phyloP scores from a whole-genome alignment of 176 grass and related monocot genomes.

The Chrysopogon serrulatus region DNA sequence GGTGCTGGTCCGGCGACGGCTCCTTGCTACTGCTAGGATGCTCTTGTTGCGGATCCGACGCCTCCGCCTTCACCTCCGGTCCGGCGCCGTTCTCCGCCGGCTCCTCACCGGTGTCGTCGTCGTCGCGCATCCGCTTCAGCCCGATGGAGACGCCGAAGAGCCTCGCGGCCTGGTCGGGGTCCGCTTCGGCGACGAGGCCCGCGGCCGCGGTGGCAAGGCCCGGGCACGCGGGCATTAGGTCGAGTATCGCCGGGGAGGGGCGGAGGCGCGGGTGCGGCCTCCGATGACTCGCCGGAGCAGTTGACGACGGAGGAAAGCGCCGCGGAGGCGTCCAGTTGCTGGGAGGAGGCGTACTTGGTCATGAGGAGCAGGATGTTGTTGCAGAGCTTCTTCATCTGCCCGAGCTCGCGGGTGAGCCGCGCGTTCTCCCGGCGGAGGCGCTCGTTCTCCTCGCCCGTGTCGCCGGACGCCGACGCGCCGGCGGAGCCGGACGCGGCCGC shows the following conservation, averaged over 20 bases:
- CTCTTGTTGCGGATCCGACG: not conserved
- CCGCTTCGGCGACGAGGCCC: slow-evolving; percentile 7
- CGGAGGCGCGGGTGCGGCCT: slow-evolving; percentile 21
- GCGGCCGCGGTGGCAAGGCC: slow-evolving; percentile 11
- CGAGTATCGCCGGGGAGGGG: slow-evolving; percentile 35
- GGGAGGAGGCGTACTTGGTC: slow-evolving; percentile 60
- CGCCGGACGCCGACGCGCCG: slow-evolving; percentile 30
- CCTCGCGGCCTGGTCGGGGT: slow-evolving; percentile 26
- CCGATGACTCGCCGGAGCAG: slow-evolving; percentile 39
- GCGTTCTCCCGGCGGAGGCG: slow-evolving; percentile 60
- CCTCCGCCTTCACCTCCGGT: slow-evolving; percentile 44
- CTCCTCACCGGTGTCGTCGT: slow-evolving; percentile 2
- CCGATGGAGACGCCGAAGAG: slow-evolving; percentile 77
- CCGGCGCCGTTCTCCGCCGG: not conserved
- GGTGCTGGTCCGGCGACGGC: slow-evolving; percentile 29
- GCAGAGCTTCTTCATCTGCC: slow-evolving; percentile 88
- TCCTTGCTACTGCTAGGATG: not conserved
- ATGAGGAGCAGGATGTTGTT: slow-evolving; percentile 84
- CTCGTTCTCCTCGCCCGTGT: slow-evolving; percentile 72
- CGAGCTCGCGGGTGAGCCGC: slow-evolving; percentile 67
- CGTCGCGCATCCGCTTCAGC: slow-evolving; percentile 44
- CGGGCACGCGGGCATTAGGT: slow-evolving; percentile 66
- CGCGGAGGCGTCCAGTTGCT: slow-evolving; percentile 24
- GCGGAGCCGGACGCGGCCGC: slow-evolving; percentile 25
- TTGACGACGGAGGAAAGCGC: slow-evolving; percentile 33